Conservation (phyloP, 768 basidiomycete species). For the Nidularia sp. region DNA sequence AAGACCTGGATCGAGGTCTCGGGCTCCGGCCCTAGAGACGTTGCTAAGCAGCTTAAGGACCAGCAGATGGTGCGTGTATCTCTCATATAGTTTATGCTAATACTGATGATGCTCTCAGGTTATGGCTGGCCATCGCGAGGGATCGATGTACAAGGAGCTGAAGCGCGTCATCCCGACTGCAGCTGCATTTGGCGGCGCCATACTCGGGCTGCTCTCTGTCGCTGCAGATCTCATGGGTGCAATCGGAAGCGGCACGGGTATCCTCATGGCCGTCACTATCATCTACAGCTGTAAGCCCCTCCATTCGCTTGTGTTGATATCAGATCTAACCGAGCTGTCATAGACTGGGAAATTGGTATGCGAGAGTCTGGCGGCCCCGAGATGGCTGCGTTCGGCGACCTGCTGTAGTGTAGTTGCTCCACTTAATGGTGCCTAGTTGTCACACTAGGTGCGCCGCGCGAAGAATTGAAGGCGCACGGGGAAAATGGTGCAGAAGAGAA, state of each 20-base stretch:
- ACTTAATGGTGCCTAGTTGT: too few species aligned
- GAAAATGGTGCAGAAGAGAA: too few species aligned
- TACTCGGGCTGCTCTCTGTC: constrained; percentile 87
- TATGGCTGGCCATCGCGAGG: constrained; percentile 90
- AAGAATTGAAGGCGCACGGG: too few species aligned
- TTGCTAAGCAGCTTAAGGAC: constrained; percentile 98
- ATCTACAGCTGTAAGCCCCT: constrained; percentile 81
- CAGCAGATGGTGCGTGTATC: constrained; percentile 77
- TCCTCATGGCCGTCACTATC: constrained; percentile 96
- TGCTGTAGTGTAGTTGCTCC: constrained; percentile 38
- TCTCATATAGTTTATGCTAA: background rate
- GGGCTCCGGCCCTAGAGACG: constrained; percentile 90
- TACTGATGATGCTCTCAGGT: constrained; percentile 33
- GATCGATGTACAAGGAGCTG: constrained; percentile 98
- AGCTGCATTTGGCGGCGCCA: constrained; percentile 96
- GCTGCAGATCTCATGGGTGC: constrained; percentile 94
- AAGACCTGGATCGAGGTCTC: constrained; percentile 99
- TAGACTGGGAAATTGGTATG: constrained; percentile 96
- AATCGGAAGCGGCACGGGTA: constrained; percentile 92
- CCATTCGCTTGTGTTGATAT: constrained; percentile 1
- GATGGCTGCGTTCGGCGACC: constrained; percentile 74
- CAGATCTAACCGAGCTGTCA: constrained; percentile 1
- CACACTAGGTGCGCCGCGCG: too few species aligned
- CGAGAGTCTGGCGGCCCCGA: constrained; percentile 82
- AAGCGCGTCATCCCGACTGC: constrained; percentile 98